A percentile compares a stretch with the other conserved stretches of the same genome.
phyloP scores from a whole-genome alignment of 257 asterid species.

The Oldenlandia corymbosa region DNA sequence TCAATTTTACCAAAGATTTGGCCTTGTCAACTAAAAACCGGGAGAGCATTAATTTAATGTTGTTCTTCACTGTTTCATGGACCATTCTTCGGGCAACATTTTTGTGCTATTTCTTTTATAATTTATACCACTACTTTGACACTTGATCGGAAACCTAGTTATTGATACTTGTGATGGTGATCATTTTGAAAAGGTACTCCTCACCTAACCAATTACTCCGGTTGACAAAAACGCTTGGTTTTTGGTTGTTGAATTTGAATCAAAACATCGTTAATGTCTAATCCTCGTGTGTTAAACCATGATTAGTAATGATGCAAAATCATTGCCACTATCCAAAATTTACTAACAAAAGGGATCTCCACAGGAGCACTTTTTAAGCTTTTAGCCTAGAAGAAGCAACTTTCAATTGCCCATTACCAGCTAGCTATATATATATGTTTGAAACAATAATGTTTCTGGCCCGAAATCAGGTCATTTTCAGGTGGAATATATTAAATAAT shows the following conservation, averaged over 20 bases:
- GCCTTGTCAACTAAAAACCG: background rate
- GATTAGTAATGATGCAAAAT: slow-evolving; percentile 7
- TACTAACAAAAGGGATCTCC: background rate
- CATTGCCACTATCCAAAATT: slow-evolving; percentile 1
- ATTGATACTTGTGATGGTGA: background rate
- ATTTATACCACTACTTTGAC: no score
- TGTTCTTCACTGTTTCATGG: background rate
- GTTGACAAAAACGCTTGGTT: slow-evolving; percentile 12
- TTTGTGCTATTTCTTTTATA: background rate
- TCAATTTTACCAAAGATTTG: slow-evolving; percentile 4
- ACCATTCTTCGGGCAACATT: background rate
- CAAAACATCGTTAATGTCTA: slow-evolving; percentile 6
- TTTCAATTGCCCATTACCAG: background rate
- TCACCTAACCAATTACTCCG: slow-evolving; percentile 6
- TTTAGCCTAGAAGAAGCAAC: background rate
- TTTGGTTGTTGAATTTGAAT: background rate
- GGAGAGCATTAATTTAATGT: no score
- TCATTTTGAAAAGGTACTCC: slow-evolving; percentile 12
- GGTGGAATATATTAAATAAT: background rate
- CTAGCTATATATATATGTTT: background rate
- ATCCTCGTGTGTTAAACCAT: slow-evolving; percentile 8
- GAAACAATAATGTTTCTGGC: no score
- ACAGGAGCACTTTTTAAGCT: no score
- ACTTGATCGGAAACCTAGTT: background rate
- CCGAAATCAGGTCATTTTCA: slow-evolving; percentile 2